Evolutionary conservation across 108 stramenopile genomes (phyloP).

Genomic region (Pseudonitzschia multiseries): DNA sequence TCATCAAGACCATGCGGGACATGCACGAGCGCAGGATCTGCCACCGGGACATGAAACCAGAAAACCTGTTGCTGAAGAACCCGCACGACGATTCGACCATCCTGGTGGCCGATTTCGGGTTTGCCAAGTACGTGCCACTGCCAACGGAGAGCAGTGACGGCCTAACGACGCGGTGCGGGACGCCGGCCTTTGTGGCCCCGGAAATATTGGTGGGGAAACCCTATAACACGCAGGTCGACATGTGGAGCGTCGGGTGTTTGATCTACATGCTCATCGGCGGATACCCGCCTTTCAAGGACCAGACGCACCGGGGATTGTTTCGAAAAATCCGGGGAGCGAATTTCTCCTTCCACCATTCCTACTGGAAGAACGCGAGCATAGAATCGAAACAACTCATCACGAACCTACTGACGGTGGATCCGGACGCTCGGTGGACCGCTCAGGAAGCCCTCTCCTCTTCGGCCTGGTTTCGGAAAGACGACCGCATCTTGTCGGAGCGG

Average conservation of each 20-base stretch:
- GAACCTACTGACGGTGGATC: slow-evolving; percentile 72
- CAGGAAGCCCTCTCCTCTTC: slow-evolving; percentile 51
- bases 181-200: slow-evolving; percentile 95
- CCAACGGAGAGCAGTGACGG: no score
- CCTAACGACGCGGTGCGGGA: slow-evolving; percentile 87
- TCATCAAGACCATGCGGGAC: slow-evolving; percentile 69
- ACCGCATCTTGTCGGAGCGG: slow-evolving; percentile 33
- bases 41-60: slow-evolving; percentile 93
- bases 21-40: slow-evolving; percentile 77
- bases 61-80: slow-evolving; percentile 84
- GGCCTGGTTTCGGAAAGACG: slow-evolving; percentile 60
- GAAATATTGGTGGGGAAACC: slow-evolving; percentile 79
- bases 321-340: slow-evolving; percentile 78
- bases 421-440: slow-evolving; percentile 57
- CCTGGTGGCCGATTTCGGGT: slow-evolving; percentile 95
- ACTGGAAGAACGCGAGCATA: slow-evolving; percentile 69
- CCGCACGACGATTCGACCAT: slow-evolving; percentile 67
- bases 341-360: slow-evolving; percentile 69
- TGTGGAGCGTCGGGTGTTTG: slow-evolving; percentile 95
- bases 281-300: slow-evolving; percentile 64
- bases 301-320: slow-evolving; percentile 67
- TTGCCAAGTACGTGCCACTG: slow-evolving; percentile 78
- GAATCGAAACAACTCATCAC: slow-evolving; percentile 82
- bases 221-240: slow-evolving; percentile 86
- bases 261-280: slow-evolving; percentile 89